Conservation (phyloP, 345 rosid species). For the Syzygium aromaticum region DNA sequence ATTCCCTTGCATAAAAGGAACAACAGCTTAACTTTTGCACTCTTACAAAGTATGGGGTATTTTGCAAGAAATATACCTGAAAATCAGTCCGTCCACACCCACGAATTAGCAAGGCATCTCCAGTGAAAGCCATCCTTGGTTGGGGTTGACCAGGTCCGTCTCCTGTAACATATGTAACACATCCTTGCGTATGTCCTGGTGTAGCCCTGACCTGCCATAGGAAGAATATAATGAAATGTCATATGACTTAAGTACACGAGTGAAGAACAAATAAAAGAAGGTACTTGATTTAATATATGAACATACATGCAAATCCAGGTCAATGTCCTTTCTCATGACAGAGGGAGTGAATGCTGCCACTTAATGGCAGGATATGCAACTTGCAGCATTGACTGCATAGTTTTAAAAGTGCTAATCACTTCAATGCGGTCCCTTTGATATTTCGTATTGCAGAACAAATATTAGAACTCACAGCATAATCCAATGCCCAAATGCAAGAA, state of each 20-base stretch:
- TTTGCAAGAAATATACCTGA: slow-evolving; percentile 35
- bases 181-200: slow-evolving; percentile 90
- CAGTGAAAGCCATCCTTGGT: slow-evolving; percentile 94
- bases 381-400: neutral
- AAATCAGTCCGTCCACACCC: slow-evolving; percentile 99
- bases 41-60: neutral
- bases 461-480: neutral
- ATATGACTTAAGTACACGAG: neutral
- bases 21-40: neutral
- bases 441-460: neutral
- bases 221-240: neutral
- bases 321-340: neutral
- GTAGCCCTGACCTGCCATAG: slow-evolving; percentile 64
- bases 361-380: neutral
- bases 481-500: neutral
- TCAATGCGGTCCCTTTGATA: neutral
- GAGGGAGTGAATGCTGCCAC: neutral
- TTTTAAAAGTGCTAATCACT: neutral
- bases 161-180: slow-evolving; percentile 92
- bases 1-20: neutral
- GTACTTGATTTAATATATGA: neutral
- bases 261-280: neutral
- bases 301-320: neutral
- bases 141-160: slow-evolving; percentile 72
- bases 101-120: slow-evolving; percentile 79